Conservation (phyloP, 2,329 filamentous ascomycete species). For the Fusarium metavorans region DNA sequence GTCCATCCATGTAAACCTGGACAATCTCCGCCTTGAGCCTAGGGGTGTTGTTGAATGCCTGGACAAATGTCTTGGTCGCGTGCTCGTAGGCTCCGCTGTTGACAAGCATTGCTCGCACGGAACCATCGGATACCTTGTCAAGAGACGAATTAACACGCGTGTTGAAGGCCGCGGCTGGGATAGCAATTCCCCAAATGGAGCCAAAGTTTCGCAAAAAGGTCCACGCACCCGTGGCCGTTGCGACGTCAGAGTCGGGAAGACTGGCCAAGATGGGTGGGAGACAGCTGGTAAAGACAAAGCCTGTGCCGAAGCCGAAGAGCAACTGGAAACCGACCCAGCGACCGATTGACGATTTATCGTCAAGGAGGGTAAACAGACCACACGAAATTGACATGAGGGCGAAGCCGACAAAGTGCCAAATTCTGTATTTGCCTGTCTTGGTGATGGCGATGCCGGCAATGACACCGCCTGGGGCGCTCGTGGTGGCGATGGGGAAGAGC, state of each 20-base stretch:
- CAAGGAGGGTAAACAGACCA: slow-evolving; percentile 58
- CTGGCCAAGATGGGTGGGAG: slow-evolving; percentile 59
- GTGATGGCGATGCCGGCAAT: slow-evolving; percentile 43
- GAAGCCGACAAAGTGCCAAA: slow-evolving; percentile 50
- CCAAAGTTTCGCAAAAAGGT: slow-evolving; percentile 62
- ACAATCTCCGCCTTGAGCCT: neutral
- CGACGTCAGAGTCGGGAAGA: slow-evolving; percentile 52
- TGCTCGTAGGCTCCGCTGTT: neutral
- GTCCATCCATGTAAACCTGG: neutral
- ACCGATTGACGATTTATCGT: slow-evolving; percentile 49
- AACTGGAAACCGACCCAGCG: slow-evolving; percentile 59
- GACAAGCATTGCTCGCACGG: neutral
- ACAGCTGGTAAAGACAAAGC: slow-evolving; percentile 55
- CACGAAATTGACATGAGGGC: slow-evolving; percentile 52
- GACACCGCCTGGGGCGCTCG: slow-evolving; percentile 44
- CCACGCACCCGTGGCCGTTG: slow-evolving; percentile 55
- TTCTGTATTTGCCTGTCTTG: slow-evolving; percentile 48
- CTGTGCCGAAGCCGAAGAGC: slow-evolving; percentile 54
- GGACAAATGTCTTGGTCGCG: neutral
- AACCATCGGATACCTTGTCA: neutral
- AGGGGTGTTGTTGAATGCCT: neutral
- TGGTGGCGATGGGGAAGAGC: slow-evolving; percentile 43
- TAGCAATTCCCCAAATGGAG: slow-evolving; percentile 58
- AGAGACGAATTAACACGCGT: slow-evolving; percentile 18
- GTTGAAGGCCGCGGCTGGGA: slow-evolving; percentile 55